phyloP scores from a whole-genome alignment of 2,329 filamentous ascomycete species.

The Trichoderma aggressivum region DNA sequence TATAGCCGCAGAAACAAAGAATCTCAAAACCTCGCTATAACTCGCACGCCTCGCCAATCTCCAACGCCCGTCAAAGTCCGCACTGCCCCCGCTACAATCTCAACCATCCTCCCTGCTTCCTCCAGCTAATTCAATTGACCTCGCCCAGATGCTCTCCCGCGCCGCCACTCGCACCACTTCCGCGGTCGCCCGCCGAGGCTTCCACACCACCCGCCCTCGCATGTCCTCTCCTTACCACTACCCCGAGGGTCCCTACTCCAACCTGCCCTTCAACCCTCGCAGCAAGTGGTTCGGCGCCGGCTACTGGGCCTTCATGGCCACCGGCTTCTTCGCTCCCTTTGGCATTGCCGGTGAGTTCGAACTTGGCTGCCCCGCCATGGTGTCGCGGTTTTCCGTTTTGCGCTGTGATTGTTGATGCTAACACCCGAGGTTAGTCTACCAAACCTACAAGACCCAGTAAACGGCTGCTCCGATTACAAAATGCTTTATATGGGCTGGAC shows the following conservation, averaged over 20 bases:
- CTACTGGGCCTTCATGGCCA: constrained; percentile 71
- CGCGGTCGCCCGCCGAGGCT: constrained; percentile 81
- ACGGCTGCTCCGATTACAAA: constrained; percentile 16
- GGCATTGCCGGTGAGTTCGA: constrained; percentile 55
- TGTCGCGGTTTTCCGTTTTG: background rate
- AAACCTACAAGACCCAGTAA: constrained; percentile 42
- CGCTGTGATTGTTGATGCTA: background rate
- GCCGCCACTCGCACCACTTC: constrained; percentile 61
- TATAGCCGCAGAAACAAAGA: constrained; percentile 25
- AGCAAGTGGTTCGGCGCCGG: constrained; percentile 77
- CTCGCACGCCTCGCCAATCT: constrained; percentile 27
- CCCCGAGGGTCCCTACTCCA: constrained; percentile 89
- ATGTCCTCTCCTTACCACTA: constrained; percentile 95
- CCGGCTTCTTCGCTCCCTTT: constrained; percentile 60
- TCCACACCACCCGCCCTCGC: constrained; percentile 85
- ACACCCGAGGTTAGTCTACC: constrained; percentile 42
- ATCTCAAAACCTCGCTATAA: constrained; percentile 26
- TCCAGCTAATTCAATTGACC: constrained; percentile 48
- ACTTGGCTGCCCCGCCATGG: constrained; percentile 17
- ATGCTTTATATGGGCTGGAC: constrained; percentile 9
- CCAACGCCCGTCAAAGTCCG: constrained; percentile 27
- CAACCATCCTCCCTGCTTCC: background rate
- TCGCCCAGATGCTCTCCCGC: constrained; percentile 75
- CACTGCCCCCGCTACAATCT: background rate
- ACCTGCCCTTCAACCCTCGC: constrained; percentile 95